Evolutionary conservation across 2,329 filamentous ascomycete genomes (phyloP).

Genomic region (Penicillium crustosum): DNA sequence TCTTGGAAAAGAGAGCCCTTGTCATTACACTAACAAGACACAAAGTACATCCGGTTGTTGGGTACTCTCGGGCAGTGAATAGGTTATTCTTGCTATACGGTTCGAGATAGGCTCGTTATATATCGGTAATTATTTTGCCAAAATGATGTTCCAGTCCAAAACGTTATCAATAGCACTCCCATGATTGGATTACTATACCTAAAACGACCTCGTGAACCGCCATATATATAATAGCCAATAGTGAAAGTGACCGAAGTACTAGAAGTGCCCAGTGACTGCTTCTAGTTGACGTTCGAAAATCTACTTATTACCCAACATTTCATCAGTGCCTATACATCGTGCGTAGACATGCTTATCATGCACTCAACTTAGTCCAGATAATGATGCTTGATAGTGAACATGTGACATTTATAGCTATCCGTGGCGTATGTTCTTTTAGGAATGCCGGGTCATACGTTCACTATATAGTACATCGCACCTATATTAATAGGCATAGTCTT

Average conservation of each 20-base stretch:
- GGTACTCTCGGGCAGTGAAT: background rate
- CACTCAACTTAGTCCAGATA: background rate
- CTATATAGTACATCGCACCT: background rate
- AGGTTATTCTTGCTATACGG: background rate
- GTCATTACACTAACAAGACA: too few relatives aligned
- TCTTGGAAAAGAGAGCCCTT: too few relatives aligned
- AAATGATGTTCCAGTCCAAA: background rate
- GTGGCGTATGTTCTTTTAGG: background rate
- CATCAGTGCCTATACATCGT: background rate
- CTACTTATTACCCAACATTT: background rate
- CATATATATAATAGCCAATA: background rate
- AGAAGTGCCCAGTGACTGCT: background rate
- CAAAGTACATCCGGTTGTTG: background rate
- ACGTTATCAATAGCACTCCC: background rate
- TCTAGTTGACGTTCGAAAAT: background rate
- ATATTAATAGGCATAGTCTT: background rate
- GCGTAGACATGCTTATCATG: background rate
- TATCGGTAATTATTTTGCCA: too few relatives aligned
- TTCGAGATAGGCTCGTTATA: background rate
- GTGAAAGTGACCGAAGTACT: background rate
- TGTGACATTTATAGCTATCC: background rate
- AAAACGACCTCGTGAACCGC: background rate
- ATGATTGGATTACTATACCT: background rate
- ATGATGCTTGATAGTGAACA: background rate
- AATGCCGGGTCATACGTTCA: background rate